These are phyloP conservation scores for Daldinia decipiens DNA, from an alignment of 495 filamentous ascomycete genomes.

Conservation along the genomic window DNA sequence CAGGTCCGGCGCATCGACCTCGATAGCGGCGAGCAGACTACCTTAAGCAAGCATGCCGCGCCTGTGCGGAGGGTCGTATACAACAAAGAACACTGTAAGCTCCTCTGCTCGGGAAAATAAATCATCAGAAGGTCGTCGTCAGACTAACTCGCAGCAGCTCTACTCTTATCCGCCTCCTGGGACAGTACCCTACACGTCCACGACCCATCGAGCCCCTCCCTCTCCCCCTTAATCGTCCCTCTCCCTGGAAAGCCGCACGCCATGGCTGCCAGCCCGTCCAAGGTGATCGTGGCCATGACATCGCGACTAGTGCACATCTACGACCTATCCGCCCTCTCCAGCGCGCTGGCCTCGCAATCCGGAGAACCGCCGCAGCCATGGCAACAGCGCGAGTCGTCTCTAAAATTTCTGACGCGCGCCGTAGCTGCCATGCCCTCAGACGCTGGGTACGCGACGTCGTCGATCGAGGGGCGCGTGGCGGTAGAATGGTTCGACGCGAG, in stretches of 20 bases:
- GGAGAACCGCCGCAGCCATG: constrained; percentile 72
- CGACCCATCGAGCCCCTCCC: constrained; percentile 59
- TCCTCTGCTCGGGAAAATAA: background rate
- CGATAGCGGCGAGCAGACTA: constrained; percentile 72
- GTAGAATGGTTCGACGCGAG: constrained; percentile 98
- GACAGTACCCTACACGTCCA: constrained; percentile 90
- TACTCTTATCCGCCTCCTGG: constrained; percentile 92
- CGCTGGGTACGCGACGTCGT: constrained; percentile 85
- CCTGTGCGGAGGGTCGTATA: constrained; percentile 87
- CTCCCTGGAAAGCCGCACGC: constrained; percentile 90
- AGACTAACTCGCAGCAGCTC: constrained; percentile 47
- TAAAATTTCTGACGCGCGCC: constrained; percentile 95
- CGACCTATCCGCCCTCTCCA: constrained; percentile 75
- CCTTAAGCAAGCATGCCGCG: constrained; percentile 79
- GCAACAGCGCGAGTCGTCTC: constrained; percentile 87
- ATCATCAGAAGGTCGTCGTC: background rate
- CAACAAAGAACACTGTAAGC: constrained; percentile 73
- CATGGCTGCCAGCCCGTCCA: constrained; percentile 79
- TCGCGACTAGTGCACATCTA: constrained; percentile 91
- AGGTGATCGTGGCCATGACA: constrained; percentile 96
- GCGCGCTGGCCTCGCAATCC: constrained; percentile 60
- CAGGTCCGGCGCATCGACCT: constrained; percentile 85
- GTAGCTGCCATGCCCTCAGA: constrained; percentile 98
- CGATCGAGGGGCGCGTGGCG: constrained; percentile 92
- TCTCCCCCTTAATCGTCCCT: constrained; percentile 64